These are phyloP conservation scores for Aspergillus luchuensis DNA, from an alignment of 2,329 filamentous ascomycete species.

Conservation along the genomic window DNA sequence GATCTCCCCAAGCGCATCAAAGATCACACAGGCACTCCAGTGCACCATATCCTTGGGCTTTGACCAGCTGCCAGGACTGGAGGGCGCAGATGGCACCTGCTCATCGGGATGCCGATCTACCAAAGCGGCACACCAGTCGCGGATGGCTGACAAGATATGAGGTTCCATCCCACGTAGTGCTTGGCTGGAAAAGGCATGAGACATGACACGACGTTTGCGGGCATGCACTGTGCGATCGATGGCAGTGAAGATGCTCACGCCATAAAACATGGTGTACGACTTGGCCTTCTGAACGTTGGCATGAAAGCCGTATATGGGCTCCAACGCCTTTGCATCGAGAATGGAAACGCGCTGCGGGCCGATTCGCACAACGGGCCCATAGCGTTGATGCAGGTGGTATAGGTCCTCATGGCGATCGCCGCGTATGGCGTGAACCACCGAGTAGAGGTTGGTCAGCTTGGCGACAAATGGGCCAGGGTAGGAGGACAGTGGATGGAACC, in stretches of 20 bases:
- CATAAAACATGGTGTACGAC: not conserved
- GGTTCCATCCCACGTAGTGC: slow-evolving; percentile 6
- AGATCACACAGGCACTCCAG: not conserved
- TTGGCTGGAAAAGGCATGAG: slow-evolving; percentile 3
- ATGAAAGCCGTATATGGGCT: not conserved
- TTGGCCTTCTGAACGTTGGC: slow-evolving; percentile 1
- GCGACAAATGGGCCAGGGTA: slow-evolving; percentile 7
- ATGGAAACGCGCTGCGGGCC: not conserved
- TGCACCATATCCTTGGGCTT: not conserved
- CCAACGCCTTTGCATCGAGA: not conserved
- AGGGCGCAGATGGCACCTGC: not conserved
- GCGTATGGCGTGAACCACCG: slow-evolving; percentile 2
- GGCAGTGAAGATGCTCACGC: not conserved
- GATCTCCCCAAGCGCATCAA: not conserved
- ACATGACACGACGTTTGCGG: slow-evolving; percentile 5
- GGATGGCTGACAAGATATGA: slow-evolving; percentile 1
- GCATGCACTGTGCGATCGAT: not conserved
- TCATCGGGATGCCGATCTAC: not conserved
- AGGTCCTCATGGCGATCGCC: slow-evolving; percentile 5
- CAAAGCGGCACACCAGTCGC: not conserved
- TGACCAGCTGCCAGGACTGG: not conserved
- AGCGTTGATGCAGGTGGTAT: slow-evolving; percentile 1
- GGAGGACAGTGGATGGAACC: not conserved
- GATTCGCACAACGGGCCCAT: not conserved
- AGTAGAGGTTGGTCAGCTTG: slow-evolving; percentile 6